Evolutionary conservation across 2,329 filamentous ascomycete genomes (phyloP).

Genomic region (Microsporum ferrugineum): DNA sequence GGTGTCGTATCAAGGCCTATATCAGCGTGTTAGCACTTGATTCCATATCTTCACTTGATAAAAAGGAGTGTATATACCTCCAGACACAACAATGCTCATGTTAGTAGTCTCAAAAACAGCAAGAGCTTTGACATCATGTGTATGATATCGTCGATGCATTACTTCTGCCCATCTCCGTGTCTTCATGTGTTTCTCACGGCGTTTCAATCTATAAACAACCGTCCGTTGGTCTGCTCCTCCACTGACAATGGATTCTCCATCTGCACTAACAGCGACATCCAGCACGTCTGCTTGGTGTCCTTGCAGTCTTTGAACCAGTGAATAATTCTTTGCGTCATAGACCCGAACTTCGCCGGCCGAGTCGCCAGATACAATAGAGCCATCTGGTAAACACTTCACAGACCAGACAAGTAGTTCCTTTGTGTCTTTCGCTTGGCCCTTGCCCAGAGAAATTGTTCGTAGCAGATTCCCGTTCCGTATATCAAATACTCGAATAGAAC

Average conservation of each 20-base stretch:
- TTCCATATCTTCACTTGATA: neutral
- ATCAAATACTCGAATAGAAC: slow-evolving; percentile 85
- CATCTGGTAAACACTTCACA: slow-evolving; percentile 74
- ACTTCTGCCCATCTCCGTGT: slow-evolving; percentile 66
- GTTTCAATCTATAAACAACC: slow-evolving; percentile 60
- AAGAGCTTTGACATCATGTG: slow-evolving; percentile 91
- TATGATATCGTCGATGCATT: slow-evolving; percentile 76
- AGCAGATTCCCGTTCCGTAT: slow-evolving; percentile 64
- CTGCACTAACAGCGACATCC: slow-evolving; percentile 68
- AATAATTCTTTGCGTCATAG: slow-evolving; percentile 89
- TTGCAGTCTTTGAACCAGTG: slow-evolving; percentile 72
- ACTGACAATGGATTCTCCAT: slow-evolving; percentile 73
- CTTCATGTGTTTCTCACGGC: slow-evolving; percentile 40
- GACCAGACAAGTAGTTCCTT: slow-evolving; percentile 89
- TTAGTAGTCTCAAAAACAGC: slow-evolving; percentile 73
- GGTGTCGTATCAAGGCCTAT: slow-evolving; percentile 75
- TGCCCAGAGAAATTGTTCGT: slow-evolving; percentile 74
- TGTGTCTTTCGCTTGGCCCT: slow-evolving; percentile 61
- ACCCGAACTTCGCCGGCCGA: slow-evolving; percentile 88
- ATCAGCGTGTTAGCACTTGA: slow-evolving; percentile 5
- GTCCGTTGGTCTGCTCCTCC: slow-evolving; percentile 87
- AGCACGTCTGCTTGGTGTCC: slow-evolving; percentile 83
- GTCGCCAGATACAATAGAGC: slow-evolving; percentile 87
- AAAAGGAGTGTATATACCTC: slow-evolving; percentile 46
- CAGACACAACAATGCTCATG: slow-evolving; percentile 80